Base-by-base conservation (phyloP, 495 filamentous ascomycete genomes). In the Neurospora sp. region DNA sequence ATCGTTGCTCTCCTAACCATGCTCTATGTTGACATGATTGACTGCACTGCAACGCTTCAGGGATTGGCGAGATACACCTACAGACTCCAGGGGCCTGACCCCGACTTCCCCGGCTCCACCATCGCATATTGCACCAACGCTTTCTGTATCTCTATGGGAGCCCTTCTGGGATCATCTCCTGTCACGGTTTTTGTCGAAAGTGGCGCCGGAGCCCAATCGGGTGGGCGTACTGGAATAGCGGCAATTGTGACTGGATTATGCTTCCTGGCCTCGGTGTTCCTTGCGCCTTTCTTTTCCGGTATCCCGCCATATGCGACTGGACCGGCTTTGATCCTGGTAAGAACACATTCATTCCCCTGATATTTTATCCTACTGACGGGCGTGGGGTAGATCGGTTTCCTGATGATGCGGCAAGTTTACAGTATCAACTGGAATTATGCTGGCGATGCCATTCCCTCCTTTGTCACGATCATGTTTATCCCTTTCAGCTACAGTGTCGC, bases 291-390 rank as follows among this genome's bases (percentile, higher is more conserved):
- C 37, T 91, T 94, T 74, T 91, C 92, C 38, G 92, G 90, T 2
- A 93, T 94, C 69, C 93, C 93, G 2, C 91, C 93, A 0, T 96
- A 92, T 92, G 93, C 93, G 6, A 94, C 92, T 0, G 93, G 93
- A 17, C 90, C 90, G 75, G 94, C 92, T 0, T 85, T 96, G 15
- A 87, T 96, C 72, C 84, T 96, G 75, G 92, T 94, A 80, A 80
- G 83, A 66, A 71, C 5, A 39, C 7, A 13, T 15, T 15, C 19
- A 8, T 10, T 66, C 31, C 0, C 15, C 71, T 34, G 1, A 70
- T 17, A n/a, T 17, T 48, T 45, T 1, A 36, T 6, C 8, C 21
- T 8, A 28, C 72, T 73, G 43, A 74, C 73, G 15, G 39, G 28
- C 15, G 10, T 28, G 34, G 5, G 11, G 17, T 72, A 87, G 85